Evolutionary conservation across 805 yeast species (phyloP), one percentile per base, ranked within the genome.

Genomic region (Saturnispora halmiae): DNA sequence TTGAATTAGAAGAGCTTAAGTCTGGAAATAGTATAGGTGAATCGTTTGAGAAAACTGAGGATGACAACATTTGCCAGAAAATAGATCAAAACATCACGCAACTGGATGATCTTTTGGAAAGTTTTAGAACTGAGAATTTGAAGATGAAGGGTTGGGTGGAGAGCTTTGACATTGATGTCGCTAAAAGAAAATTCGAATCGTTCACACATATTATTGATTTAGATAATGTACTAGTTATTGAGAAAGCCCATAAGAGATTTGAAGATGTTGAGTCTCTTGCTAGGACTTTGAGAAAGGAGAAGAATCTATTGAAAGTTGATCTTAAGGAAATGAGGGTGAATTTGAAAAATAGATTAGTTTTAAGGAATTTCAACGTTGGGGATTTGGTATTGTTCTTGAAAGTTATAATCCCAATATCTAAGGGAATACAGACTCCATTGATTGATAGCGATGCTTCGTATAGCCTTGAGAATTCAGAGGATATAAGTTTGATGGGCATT

Each of bases 221-320:
- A 19, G 59, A 56, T 31, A 49, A 46, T 19, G 48, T 49, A 15
- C 37, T 59, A 15, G 43, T 63, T 10, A 50, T 60, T 15, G 56
- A 53, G 29, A 54, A 58, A 11, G 73, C 87, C 3, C 70, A 78
- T 29, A 77, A 81, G 54, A 66, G 98, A 44, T 88, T 92, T 52
- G 75, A 73, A 41, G 97, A 90, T 54, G 94, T 90, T 38, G 97
- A 92, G 56, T 75, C 80, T 5, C 69, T 88, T 51, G 97, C 97
- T 2, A 79, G 92, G 52, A 82, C 77, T 53, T 69, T 84, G 45
- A 84, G 88, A 43, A 80, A 79, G 53, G 94, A 84, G 49, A 78
- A 73, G 50, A 73, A 70, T 46, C 53, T 58, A 40, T 65, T 72
- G 41, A 67, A 70, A 24, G 70, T 66, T 34, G 81, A 74, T 46